phyloP scores from a whole-genome alignment of 1,284 basidiomycete genomes.

The Volvariella volvacea region DNA sequence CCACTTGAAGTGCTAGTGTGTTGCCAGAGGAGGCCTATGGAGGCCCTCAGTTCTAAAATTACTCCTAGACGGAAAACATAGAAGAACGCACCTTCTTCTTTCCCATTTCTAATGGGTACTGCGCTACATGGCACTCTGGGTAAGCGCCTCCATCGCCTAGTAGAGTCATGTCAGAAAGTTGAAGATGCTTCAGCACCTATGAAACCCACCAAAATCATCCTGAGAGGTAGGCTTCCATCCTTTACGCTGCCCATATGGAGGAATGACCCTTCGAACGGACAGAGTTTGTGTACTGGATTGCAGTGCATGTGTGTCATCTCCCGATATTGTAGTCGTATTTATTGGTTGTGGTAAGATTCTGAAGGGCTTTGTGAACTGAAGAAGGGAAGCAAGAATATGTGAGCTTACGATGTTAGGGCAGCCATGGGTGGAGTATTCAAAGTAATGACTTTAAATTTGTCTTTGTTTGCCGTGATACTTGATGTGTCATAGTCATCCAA shows the following conservation, averaged over 20 bases:
- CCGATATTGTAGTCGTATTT: constrained; percentile 43
- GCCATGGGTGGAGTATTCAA: neutral
- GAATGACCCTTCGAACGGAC: constrained; percentile 49
- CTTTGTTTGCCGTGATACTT: too few relatives aligned
- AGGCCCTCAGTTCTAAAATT: too few relatives aligned
- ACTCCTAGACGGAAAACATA: too few relatives aligned
- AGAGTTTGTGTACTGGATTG: constrained; percentile 38
- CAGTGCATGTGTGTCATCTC: constrained; percentile 43
- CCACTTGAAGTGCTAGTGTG: constrained; percentile 93
- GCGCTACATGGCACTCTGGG: constrained; percentile 96
- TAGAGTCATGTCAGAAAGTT: constrained; percentile 11
- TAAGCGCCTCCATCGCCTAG: constrained; percentile 89
- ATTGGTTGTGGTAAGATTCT: constrained; percentile 62
- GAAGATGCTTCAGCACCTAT: too few relatives aligned
- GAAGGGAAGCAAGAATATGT: too few relatives aligned
- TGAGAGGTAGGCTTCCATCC: constrained; percentile 83
- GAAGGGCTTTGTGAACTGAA: too few relatives aligned
- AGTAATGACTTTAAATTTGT: neutral
- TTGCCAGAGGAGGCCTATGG: constrained; percentile 79
- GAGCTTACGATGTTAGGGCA: neutral
- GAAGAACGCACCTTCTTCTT: constrained; percentile 79
- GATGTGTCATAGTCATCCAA: neutral
- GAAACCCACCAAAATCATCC: constrained; percentile 87
- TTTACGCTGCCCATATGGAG: constrained; percentile 78
- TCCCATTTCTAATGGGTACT: constrained; percentile 95